Evolutionary conservation across 345 rosid genomes (phyloP), one percentile per base, ranked within the genome.

Genomic region (Boechera stricta): DNA sequence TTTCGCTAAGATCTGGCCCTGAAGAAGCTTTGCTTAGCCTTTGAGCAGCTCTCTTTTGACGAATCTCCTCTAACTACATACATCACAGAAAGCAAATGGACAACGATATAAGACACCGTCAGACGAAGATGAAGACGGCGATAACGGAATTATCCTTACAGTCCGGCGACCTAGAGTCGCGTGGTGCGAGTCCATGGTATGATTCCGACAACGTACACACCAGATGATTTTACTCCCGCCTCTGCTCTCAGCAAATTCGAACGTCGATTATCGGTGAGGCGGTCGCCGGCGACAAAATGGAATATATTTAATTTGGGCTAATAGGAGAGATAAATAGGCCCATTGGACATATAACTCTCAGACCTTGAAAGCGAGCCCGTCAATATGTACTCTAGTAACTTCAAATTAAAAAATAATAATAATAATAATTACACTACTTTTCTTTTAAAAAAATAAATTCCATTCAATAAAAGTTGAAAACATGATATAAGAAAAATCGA

Each of bases 81-180:
- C 29, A 51, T 72, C 80, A 16, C 45, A 67, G 42, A 55, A 42
- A 56, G 0, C 69, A 68, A 64, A 26, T 52, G 52, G 9, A 48
- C 26, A 60, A 9, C 38, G 9, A 16, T 36, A 56, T 69, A 57
- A 70, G 5, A 64, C 42, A 57, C 7, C 53, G 45, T 57, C 24
- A 63, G 49, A 41, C 7, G 64, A 49, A 47, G 7, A 49, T 31
- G 32, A 16, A 21, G 36, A 49, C 5, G 54, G 21, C 6, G 73
- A 67, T n/a, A 10, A 18, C 33, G 62, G 45, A 10, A 5, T 45
- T 44, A 68, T 53, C 18, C 64, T 64, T 82, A 95, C 99, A 82
- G 99, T 91, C 80, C 99, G 88, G 68, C 99, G 98, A 61, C 97
- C 99, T 7, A 92, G 87, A 33, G 98, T 84, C 60, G 99, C 96